A percentile compares a stretch with the other conserved stretches of the same genome.
Evolutionary conservation across 2,329 filamentous ascomycete genomes (phyloP).

Genomic region (Aspergillus sp.): DNA sequence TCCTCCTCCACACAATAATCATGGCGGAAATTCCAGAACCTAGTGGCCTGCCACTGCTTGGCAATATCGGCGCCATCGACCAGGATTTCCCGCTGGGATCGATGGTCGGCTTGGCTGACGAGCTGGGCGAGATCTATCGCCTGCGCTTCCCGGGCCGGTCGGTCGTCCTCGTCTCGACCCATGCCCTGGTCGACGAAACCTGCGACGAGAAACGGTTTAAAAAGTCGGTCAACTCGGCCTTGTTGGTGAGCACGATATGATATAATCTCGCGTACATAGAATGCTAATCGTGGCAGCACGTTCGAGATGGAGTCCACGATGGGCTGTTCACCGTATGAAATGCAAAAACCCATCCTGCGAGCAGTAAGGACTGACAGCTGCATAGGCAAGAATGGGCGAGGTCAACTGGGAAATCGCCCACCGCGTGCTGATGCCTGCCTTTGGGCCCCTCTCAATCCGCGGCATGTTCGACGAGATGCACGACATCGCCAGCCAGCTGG

Average conservation of each 20-base stretch:
- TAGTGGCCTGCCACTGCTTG: neutral
- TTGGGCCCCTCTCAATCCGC: constrained; percentile 10
- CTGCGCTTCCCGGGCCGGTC: neutral
- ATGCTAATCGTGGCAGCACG: neutral
- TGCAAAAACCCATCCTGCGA: too few species aligned
- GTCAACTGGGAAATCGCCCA: constrained; percentile 59
- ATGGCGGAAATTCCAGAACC: neutral
- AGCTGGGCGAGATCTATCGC: neutral
- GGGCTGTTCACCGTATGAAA: constrained; percentile 60
- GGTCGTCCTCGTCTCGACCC: constrained; percentile 13
- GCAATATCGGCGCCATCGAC: neutral
- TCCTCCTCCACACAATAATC: neutral
- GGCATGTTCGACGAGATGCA: constrained; percentile 13
- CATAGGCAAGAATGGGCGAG: constrained; percentile 35
- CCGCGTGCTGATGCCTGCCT: constrained; percentile 11
- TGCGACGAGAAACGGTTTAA: constrained; percentile 61
- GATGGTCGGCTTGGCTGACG: neutral
- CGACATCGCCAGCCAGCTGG: constrained; percentile 7
- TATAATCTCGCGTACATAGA: too few species aligned
- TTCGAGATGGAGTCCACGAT: constrained; percentile 44
- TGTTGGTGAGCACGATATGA: neutral
- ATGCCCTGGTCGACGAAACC: constrained; percentile 60
- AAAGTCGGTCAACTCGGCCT: neutral
- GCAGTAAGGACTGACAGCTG: too few species aligned
- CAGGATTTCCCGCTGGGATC: neutral